A percentile compares a stretch with the other conserved stretches of the same genome.
Conservation (phyloP, 352 stramenopile species). For the Elongisporangium anandrum region DNA sequence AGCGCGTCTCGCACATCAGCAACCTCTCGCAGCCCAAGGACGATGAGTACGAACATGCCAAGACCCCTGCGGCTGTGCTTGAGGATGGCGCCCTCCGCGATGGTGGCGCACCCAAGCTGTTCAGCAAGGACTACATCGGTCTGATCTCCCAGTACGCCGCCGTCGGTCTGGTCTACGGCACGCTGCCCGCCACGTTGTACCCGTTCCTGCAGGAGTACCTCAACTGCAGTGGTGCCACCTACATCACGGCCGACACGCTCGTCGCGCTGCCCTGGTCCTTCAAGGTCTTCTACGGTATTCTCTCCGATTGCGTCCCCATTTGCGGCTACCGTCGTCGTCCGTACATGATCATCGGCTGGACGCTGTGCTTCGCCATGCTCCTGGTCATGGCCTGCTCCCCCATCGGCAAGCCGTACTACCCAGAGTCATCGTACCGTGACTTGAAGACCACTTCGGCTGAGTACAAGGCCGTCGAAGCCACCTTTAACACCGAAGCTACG, state of each 20-base stretch:
- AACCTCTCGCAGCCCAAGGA: slow-evolving; percentile 15
- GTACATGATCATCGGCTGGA: slow-evolving; percentile 57
- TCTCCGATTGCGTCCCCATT: slow-evolving; percentile 31
- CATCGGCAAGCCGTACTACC: slow-evolving; percentile 53
- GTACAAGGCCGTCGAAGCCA: slow-evolving; percentile 17
- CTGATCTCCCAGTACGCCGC: slow-evolving; percentile 22
- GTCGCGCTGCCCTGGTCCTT: slow-evolving; percentile 27
- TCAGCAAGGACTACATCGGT: slow-evolving; percentile 14
- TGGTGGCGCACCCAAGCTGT: slow-evolving; percentile 10
- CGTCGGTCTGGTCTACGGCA: slow-evolving; percentile 17
- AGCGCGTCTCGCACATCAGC: slow-evolving; percentile 21
- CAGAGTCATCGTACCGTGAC: slow-evolving; percentile 18
- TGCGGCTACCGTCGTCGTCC: slow-evolving; percentile 51
- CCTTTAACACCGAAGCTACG: slow-evolving; percentile 32
- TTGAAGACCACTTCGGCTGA: slow-evolving; percentile 10
- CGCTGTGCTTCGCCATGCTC: slow-evolving; percentile 37
- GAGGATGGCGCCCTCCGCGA: slow-evolving; percentile 11
- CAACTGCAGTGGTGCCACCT: slow-evolving; percentile 16
- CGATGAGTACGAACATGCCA: not conserved
- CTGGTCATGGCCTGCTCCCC: slow-evolving; percentile 39
- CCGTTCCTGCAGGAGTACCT: slow-evolving; percentile 22
- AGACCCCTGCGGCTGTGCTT: slow-evolving; percentile 9
- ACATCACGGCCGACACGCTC: slow-evolving; percentile 16
- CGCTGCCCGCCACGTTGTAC: slow-evolving; percentile 21
- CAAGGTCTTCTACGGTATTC: slow-evolving; percentile 29